A percentile compares a stretch with the other conserved stretches of the same genome.
phyloP scores from a whole-genome alignment of 148 eudicot species.

The Chenopodium album region DNA sequence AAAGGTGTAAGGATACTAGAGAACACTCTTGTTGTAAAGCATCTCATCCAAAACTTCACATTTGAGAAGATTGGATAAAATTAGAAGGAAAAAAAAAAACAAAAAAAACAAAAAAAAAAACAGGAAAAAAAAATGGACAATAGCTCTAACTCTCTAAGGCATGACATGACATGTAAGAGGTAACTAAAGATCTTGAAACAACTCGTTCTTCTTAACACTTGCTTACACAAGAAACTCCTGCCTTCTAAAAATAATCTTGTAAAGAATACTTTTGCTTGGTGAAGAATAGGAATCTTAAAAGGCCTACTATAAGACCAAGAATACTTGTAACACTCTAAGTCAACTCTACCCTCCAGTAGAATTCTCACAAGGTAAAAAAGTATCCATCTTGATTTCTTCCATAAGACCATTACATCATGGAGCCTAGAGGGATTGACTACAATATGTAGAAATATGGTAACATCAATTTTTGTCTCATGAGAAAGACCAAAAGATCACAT shows the following conservation, averaged over 20 bases:
- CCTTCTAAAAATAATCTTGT: too few species aligned
- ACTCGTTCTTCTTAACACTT: too few species aligned
- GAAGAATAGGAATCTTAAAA: not conserved
- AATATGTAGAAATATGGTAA: not conserved
- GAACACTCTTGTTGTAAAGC: too few species aligned
- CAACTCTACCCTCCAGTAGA: not conserved
- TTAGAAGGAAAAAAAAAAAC: too few species aligned
- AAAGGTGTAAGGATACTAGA: not conserved
- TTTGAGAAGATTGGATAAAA: too few species aligned
- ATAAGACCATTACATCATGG: not conserved
- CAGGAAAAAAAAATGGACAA: too few species aligned
- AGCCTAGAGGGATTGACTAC: not conserved
- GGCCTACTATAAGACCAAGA: not conserved
- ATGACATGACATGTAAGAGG: too few species aligned
- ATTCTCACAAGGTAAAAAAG: not conserved
- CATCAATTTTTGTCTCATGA: not conserved
- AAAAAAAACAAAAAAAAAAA: too few species aligned
- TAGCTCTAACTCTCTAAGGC: too few species aligned
- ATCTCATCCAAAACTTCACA: too few species aligned
- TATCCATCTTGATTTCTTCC: not conserved
- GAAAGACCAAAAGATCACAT: not conserved
- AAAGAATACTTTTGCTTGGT: not conserved
- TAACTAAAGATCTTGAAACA: too few species aligned
- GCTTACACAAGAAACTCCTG: too few species aligned
- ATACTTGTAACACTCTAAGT: not conserved